Conservation (phyloP, 768 basidiomycete genomes). For the Podaxis mareebaensis region DNA sequence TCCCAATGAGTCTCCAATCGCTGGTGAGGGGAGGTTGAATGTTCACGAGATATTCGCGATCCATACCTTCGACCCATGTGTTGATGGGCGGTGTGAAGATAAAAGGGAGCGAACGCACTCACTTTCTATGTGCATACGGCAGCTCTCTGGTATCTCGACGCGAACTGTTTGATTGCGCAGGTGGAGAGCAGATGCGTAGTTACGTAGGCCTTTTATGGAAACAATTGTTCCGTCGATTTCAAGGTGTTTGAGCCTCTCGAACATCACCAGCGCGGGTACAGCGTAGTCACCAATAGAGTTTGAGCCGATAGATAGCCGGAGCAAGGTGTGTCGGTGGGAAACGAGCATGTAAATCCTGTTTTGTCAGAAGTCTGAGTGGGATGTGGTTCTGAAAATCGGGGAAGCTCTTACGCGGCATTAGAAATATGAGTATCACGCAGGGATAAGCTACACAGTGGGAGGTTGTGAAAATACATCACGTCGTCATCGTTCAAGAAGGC, state of each 20-base stretch:
- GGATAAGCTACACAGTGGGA: conserved; percentile 3
- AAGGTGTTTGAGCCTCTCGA: conserved; percentile 49
- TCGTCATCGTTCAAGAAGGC: background rate
- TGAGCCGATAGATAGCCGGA: conserved; percentile 48
- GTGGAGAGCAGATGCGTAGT: conserved; percentile 32
- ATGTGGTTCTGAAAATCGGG: background rate
- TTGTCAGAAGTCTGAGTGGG: background rate
- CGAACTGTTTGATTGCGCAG: conserved; percentile 42
- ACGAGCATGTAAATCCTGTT: conserved; percentile 58
- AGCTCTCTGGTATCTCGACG: conserved; percentile 54
- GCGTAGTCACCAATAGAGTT: conserved; percentile 62
- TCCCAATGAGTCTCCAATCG: conserved; percentile 38
- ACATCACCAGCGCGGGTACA: conserved; percentile 51
- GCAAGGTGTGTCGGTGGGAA: conserved; percentile 54
- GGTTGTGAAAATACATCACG: conserved; percentile 5
- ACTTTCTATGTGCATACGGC: conserved; percentile 59
- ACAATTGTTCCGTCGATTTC: conserved; percentile 55
- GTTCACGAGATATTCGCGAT: conserved; percentile 47
- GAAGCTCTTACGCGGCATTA: conserved; percentile 56
- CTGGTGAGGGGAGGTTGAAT: conserved; percentile 51
- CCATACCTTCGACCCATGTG: conserved; percentile 36
- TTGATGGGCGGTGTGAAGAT: background rate
- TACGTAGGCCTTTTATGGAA: conserved; percentile 57
- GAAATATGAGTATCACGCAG: conserved; percentile 48
- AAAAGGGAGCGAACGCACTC: conserved; percentile 19